Conservation (phyloP, 306 rosid species). For the Quercus suber region DNA sequence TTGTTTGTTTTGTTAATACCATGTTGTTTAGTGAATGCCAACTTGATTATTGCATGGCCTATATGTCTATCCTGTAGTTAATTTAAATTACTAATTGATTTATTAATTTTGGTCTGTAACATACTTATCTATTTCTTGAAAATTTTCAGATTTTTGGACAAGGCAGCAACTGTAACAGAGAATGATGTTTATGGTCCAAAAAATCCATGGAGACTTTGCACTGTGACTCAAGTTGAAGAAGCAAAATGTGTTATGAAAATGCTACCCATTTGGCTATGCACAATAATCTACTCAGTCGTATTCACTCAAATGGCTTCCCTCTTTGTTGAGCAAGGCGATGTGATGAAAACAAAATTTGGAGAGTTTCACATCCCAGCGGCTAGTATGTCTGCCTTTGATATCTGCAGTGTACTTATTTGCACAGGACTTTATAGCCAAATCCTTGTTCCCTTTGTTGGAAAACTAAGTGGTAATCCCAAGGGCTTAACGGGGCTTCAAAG, state of each 20-base stretch:
- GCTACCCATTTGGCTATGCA: conserved; percentile 64
- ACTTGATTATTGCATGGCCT: neutral
- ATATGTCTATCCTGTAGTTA: neutral
- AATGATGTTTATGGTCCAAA: conserved; percentile 2
- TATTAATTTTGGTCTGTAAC: neutral
- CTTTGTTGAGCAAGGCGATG: conserved; percentile 65
- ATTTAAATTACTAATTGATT: neutral
- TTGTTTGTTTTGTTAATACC: neutral
- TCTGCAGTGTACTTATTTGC: conserved; percentile 42
- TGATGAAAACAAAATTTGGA: conserved; percentile 38
- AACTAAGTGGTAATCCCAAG: conserved; percentile 33
- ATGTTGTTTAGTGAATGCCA: neutral
- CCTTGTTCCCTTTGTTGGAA: conserved; percentile 42
- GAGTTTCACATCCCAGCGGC: conserved; percentile 53
- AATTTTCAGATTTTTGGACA: conserved; percentile 49
- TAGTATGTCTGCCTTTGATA: conserved; percentile 61
- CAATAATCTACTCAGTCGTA: conserved; percentile 56
- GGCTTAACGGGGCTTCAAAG: conserved; percentile 57
- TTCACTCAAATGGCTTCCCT: conserved; percentile 73
- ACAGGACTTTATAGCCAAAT: conserved; percentile 43
- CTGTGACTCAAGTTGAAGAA: conserved; percentile 68
- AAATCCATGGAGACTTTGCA: conserved; percentile 52
- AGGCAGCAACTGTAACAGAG: conserved; percentile 45
- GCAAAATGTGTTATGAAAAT: conserved; percentile 56
- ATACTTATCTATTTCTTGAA: neutral